Conservation (phyloP, 352 stramenopile genomes). For the Phytophthora uliginosa region DNA sequence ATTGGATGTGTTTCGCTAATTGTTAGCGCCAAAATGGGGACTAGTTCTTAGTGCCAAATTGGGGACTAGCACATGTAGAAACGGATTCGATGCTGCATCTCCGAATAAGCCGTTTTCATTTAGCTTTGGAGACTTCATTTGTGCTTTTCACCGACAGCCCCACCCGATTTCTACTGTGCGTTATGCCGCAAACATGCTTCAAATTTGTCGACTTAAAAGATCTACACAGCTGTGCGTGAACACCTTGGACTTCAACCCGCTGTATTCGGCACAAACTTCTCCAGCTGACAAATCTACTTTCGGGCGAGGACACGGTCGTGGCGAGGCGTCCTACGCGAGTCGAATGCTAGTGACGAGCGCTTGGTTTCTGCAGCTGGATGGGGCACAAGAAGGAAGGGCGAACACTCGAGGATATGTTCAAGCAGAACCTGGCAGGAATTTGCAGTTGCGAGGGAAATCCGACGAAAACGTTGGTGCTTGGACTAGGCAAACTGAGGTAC, state of each 20-base stretch:
- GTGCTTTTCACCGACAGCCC: not conserved
- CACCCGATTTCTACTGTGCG: no score
- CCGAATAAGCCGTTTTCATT: not conserved
- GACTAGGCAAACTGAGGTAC: not conserved
- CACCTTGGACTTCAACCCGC: conserved; percentile 4
- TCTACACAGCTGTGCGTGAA: not conserved
- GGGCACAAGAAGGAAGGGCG: not conserved
- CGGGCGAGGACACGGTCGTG: conserved; percentile 4
- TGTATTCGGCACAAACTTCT: conserved; percentile 1
- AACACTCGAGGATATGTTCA: not conserved
- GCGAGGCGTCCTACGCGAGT: not conserved
- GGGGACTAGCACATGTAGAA: not conserved
- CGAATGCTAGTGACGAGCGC: not conserved
- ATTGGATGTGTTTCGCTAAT: no score
- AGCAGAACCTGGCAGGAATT: not conserved
- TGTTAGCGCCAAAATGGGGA: no score
- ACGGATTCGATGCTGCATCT: conserved; percentile 2
- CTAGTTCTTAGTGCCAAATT: conserved; percentile 2
- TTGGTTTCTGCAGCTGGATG: conserved; percentile 5
- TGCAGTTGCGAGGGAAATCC: not conserved
- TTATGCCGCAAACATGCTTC: conserved; percentile 6
- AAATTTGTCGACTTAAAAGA: conserved; percentile 4
- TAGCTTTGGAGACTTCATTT: not conserved
- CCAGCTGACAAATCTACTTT: not conserved
- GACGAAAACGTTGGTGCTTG: conserved; percentile 8